Evolutionary conservation across 331 rosid species (phyloP).

Genomic region (Telfairia occidentalis): DNA sequence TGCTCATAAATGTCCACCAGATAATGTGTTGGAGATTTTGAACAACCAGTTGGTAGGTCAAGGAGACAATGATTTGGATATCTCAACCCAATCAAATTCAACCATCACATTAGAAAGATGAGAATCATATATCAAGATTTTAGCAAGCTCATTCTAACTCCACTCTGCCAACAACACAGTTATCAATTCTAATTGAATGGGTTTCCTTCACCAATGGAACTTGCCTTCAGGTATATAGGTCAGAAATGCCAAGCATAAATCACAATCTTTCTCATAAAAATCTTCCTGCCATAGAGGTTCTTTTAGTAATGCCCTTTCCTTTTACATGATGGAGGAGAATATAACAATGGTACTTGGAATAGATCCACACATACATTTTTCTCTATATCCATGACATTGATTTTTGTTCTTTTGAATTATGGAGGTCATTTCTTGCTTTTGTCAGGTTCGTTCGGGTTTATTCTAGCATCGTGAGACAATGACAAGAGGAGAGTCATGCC

Average conservation of each 20-base stretch:
- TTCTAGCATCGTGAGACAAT: not conserved
- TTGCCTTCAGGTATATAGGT: slow-evolving; percentile 4
- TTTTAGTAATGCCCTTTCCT: not conserved
- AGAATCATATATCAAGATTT: slow-evolving; percentile 14
- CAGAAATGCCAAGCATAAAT: not conserved
- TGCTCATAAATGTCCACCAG: slow-evolving; percentile 75
- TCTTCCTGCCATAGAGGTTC: not conserved
- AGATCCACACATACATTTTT: too few species aligned
- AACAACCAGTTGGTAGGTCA: slow-evolving; percentile 32
- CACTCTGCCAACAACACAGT: not conserved
- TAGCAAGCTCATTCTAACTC: not conserved
- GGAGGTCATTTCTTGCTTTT: not conserved
- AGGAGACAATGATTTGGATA: slow-evolving; percentile 14
- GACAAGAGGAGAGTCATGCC: not conserved
- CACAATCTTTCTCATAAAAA: not conserved
- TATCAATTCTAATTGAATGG: not conserved
- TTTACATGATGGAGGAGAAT: not conserved
- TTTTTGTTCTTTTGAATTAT: not conserved
- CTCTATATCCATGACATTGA: not conserved
- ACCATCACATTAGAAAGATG: slow-evolving; percentile 24
- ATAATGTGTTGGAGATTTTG: slow-evolving; percentile 49
- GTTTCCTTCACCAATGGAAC: not conserved
- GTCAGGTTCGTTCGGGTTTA: not conserved
- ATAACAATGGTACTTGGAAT: too few species aligned
- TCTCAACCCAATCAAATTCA: slow-evolving; percentile 26